phyloP scores from a whole-genome alignment of 1,139 yeast genomes.

The Scheffersomyces quercinus region DNA sequence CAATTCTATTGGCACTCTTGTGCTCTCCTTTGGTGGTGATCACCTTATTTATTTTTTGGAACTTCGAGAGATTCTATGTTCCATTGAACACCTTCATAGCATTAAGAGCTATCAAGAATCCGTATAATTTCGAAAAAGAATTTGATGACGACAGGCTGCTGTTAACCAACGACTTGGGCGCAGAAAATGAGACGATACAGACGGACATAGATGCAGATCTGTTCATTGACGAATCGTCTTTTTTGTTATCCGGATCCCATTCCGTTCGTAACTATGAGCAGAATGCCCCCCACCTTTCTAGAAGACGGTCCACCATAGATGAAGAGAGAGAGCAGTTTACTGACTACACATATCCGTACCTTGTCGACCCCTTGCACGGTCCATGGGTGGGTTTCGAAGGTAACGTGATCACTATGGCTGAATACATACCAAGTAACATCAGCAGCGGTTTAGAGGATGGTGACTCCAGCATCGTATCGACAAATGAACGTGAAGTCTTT shows the following conservation, averaged over 20 bases:
- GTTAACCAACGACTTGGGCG: conserved; percentile 9
- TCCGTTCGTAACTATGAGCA: conserved; percentile 1
- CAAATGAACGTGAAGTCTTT: conserved; percentile 26
- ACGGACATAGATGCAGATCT: conserved; percentile 14
- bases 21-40: conserved; percentile 54
- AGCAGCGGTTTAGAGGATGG: conserved; percentile 24
- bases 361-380: conserved; percentile 51
- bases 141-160: conserved; percentile 37
- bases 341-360: conserved; percentile 52
- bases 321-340: conserved; percentile 55
- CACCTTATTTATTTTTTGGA: conserved; percentile 51
- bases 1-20: conserved; percentile 51
- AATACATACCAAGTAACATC: conserved; percentile 18
- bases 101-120: conserved; percentile 57
- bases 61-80: conserved; percentile 59
- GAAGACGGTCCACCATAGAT: conserved; percentile 49
- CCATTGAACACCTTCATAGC: conserved; percentile 65
- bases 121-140: conserved; percentile 41
- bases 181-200: conserved; percentile 1
- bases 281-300: conserved; percentile 7
- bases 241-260: conserved; percentile 21
- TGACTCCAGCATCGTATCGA: conserved; percentile 20
- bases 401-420: conserved; percentile 46
- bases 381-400: conserved; percentile 62
- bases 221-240: conserved; percentile 28